Conservation (phyloP, 768 basidiomycete species). For the button mushroom (Agaricus bisporus) region DNA sequence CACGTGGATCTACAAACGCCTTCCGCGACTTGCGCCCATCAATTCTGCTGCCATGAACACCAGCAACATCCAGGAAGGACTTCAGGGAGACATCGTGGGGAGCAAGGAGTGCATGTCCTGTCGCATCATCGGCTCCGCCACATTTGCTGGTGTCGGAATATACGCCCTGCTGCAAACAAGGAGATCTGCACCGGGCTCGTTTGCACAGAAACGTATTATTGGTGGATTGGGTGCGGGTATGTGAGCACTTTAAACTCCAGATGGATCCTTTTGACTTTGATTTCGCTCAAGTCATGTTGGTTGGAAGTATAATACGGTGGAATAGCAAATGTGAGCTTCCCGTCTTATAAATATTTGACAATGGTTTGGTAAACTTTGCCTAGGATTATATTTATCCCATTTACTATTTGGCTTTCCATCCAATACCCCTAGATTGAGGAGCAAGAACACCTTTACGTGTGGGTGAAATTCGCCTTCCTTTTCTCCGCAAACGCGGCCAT, state of each 20-base stretch:
- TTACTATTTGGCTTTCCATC: too few species aligned
- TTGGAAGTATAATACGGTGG: conserved; percentile 36
- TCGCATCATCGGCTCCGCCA: conserved; percentile 59
- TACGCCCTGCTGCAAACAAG: conserved; percentile 68
- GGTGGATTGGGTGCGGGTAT: conserved; percentile 58
- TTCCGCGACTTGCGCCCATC: not conserved
- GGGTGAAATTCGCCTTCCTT: conserved; percentile 78
- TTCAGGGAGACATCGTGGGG: conserved; percentile 6
- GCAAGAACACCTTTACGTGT: conserved; percentile 29
- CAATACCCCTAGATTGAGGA: not conserved
- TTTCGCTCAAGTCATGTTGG: conserved; percentile 24
- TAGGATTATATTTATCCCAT: not conserved
- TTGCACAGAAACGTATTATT: conserved; percentile 54
- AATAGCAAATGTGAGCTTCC: conserved; percentile 16
- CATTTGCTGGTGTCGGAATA: conserved; percentile 54
- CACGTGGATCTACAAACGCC: too few species aligned
- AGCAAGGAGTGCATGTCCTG: conserved; percentile 62
- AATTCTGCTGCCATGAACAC: not conserved
- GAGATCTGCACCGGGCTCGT: conserved; percentile 52
- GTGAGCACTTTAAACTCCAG: conserved; percentile 14
- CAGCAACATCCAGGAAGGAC: not conserved
- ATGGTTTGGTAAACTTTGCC: not conserved
- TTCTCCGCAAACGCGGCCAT: conserved; percentile 96
- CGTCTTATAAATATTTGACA: not conserved
- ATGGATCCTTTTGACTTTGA: not conserved